These are phyloP conservation scores for Kodamaea nitidulidarum DNA, from an alignment of 805 yeast species.

Conservation along the genomic window DNA sequence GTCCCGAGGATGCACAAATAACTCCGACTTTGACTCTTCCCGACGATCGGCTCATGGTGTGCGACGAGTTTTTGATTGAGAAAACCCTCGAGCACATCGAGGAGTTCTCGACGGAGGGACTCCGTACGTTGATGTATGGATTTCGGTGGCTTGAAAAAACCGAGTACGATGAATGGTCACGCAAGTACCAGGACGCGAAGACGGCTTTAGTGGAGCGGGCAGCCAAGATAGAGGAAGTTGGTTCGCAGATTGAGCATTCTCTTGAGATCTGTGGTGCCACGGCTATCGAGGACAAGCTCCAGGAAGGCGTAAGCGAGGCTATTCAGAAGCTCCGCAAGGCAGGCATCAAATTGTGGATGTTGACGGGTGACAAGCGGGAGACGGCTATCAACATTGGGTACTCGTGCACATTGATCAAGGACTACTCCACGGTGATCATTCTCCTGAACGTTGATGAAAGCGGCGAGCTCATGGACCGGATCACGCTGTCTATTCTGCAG, in stretches of 20 bases:
- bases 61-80: slow-evolving; percentile 76
- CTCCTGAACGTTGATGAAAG: slow-evolving; percentile 44
- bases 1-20: background rate
- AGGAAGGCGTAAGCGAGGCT: slow-evolving; percentile 94
- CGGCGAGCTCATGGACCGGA: slow-evolving; percentile 60
- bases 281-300: slow-evolving; percentile 95
- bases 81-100: slow-evolving; percentile 87
- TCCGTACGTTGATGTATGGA: slow-evolving; percentile 83
- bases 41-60: slow-evolving; percentile 54
- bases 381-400: slow-evolving; percentile 97
- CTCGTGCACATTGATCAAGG: slow-evolving; percentile 88
- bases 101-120: slow-evolving; percentile 91
- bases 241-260: slow-evolving; percentile 66
- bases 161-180: slow-evolving; percentile 65
- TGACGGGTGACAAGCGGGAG: slow-evolving; percentile 96
- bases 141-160: slow-evolving; percentile 62
- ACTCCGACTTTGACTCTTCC: slow-evolving; percentile 18
- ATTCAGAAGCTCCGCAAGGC: slow-evolving; percentile 90
- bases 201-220: slow-evolving; percentile 69
- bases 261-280: slow-evolving; percentile 83
- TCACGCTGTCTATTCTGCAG: slow-evolving; percentile 73
- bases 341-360: slow-evolving; percentile 95
- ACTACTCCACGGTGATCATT: slow-evolving; percentile 84
- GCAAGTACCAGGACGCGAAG: slow-evolving; percentile 68
- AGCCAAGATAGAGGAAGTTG: slow-evolving; percentile 62